Conservation (phyloP, 768 basidiomycete genomes). For the Auriscalpium microsporum region DNA sequence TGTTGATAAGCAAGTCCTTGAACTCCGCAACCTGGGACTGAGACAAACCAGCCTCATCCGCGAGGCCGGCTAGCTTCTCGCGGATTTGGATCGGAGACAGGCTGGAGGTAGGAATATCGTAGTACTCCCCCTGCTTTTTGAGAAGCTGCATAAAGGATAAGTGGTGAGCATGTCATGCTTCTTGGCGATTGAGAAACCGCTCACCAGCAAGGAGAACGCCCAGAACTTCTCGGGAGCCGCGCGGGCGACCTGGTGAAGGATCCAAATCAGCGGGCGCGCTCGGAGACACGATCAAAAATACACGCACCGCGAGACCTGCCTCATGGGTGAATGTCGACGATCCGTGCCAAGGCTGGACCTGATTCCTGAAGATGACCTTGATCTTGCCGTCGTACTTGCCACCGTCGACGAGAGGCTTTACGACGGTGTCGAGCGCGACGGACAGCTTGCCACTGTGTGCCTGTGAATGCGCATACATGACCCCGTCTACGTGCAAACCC, state of each 20-base stretch:
- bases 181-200: slow-evolving; percentile 8
- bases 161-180: not conserved
- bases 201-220: slow-evolving; percentile 61
- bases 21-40: slow-evolving; percentile 42
- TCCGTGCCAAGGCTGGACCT: slow-evolving; percentile 76
- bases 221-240: slow-evolving; percentile 74
- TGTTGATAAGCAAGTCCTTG: slow-evolving; percentile 53
- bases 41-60: slow-evolving; percentile 40
- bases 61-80: slow-evolving; percentile 59
- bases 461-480: not conserved
- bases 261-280: not conserved
- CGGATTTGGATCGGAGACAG: slow-evolving; percentile 67
- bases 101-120: slow-evolving; percentile 61
- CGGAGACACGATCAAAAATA: not conserved
- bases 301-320: slow-evolving; percentile 66
- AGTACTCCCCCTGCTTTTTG: slow-evolving; percentile 68
- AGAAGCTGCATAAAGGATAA: slow-evolving; percentile 48
- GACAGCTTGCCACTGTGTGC: slow-evolving; percentile 49
- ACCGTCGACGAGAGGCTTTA: slow-evolving; percentile 52
- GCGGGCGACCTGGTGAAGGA: slow-evolving; percentile 45
- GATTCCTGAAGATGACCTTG: slow-evolving; percentile 61
- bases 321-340: slow-evolving; percentile 74
- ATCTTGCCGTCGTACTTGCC: slow-evolving; percentile 67
- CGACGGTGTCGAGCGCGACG: slow-evolving; percentile 45
- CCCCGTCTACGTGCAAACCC: not conserved